These are phyloP conservation scores for Eimeria praecox DNA, from an alignment of 169 alveolate species.

Conservation along the genomic window DNA sequence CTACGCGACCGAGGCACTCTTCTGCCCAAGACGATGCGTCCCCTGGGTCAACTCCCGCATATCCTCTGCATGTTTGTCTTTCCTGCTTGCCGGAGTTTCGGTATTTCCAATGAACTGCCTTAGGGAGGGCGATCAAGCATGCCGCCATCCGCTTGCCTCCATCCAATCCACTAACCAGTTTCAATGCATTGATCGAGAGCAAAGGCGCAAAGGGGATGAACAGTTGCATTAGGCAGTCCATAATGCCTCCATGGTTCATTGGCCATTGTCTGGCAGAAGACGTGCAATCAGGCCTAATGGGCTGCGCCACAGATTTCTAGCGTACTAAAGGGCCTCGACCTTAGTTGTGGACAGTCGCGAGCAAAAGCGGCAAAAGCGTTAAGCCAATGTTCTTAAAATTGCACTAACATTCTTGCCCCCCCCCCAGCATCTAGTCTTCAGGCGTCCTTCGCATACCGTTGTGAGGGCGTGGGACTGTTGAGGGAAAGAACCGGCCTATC, in stretches of 20 bases:
- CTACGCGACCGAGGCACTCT: too few relatives aligned
- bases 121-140: not conserved
- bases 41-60: not conserved
- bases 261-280: not conserved
- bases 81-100: not conserved
- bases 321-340: not conserved
- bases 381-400: too few relatives aligned
- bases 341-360: not conserved
- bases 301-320: not conserved
- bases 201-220: too few relatives aligned
- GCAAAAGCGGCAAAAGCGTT: too few relatives aligned
- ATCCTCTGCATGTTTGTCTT: not conserved
- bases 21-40: not conserved
- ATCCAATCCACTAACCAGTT: not conserved
- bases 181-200: not conserved
- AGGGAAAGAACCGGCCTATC: too few relatives aligned
- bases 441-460: too few relatives aligned
- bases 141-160: not conserved
- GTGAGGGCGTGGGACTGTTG: too few relatives aligned
- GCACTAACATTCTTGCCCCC: too few relatives aligned
- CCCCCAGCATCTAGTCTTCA: too few relatives aligned
- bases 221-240: not conserved
- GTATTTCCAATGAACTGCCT: not conserved
- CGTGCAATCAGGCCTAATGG: not conserved
- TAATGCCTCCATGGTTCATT: not conserved